Evolutionary conservation across 805 yeast genomes (phyloP), one percentile per base, ranked within the genome.

Genomic region (Hermanozyma aechmeae): DNA sequence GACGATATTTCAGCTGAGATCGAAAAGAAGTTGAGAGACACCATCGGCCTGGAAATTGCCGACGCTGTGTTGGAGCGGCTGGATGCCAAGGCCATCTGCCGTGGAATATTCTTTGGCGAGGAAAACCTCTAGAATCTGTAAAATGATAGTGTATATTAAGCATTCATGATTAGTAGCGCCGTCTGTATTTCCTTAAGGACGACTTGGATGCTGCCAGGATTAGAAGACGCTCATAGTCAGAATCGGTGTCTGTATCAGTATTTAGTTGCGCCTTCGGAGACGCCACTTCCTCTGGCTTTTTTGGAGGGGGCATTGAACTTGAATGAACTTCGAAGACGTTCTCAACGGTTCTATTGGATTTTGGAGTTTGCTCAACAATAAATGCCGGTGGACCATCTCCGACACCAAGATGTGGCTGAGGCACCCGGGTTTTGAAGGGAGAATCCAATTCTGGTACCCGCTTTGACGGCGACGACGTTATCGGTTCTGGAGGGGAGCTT

Each of bases 91-190:
- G 66, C 58, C 24, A 60, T 81, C 10, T 65, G 66, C 16, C 61
- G 71, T 35, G 86, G 86, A 5, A 68, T 83, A 8, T 81, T 80
- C 49, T 78, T 81, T 48, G 94, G 89, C 6, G 87, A 79, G 42
- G 26, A 51, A 12, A 26, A 21, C 19, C 24, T 31, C 10, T n/a
- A n/a, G 24, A 27, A 25, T 28, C 18, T 14, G 17, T 3, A 14
- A 10, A n/a, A 18, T 12, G 28, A 22, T 20, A 15, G 20, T 15
- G 15, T 21, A 25, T 21, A 27, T 21, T 26, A 26, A 26, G 18
- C 13, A 23, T 23, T 16, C 11, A 26, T 26, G 28, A 21, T 15
- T 15, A 27, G 10, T 27, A 27, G 29, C n/a, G 4, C 5, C 21
- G 9, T 12, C 22, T 25, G 30, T 40, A 40, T 32, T 29, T 38